Base-by-base conservation (phyloP, 352 stramenopile species). In the Phytopythium oedochilum region DNA sequence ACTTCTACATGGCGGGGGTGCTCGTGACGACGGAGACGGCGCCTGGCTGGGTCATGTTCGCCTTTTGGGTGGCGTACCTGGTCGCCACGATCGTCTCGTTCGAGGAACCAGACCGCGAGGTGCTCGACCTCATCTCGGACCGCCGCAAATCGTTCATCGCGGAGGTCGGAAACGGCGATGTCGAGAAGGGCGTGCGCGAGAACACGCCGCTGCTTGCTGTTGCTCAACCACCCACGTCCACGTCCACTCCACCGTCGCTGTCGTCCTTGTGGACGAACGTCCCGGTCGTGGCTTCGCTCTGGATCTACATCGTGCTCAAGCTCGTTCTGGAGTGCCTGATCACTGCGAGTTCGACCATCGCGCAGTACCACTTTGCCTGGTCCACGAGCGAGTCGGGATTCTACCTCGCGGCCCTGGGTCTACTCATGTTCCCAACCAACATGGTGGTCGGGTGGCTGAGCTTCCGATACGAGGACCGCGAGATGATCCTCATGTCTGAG, bases 381-480 rank as follows among this genome's bases (percentile, higher is more conserved):
- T 75, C 78, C 55, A 87, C 83, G 26, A 91, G 75, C 35, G 68
- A 83, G 42, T 87, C 83, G 45, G 92, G 90, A 20, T 71, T 94
- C 29, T 97, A 96, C 60, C 70, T 98, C 45, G 88, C 88, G 26
- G 75, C 87, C 23, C 64, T 97, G 15, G 90, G 88, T 9, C 65
- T 96, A 38, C 72, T 97, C 42, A 96, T 97, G 83, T 96, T 98
- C 59, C 93, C 93, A 18, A 93, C 86, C 32, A 98, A 97, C 57
- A 73, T 94, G 45, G 63, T 92, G 18, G 88, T 98, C 22, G 90
- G 88, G 43, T 89, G 83, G 61, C 75, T 97, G 48, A 94, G 85
- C 60, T 84, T 87, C 53, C 80, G 75, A 18, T 97, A 96, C 55
- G 87, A 97, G 60, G 91, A 98, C 73, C 77, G 90, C 23, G 88